A percentile compares a stretch with the other conserved stretches of the same genome.
Conservation (phyloP, 306 rosid species). For the Morella rubra region DNA sequence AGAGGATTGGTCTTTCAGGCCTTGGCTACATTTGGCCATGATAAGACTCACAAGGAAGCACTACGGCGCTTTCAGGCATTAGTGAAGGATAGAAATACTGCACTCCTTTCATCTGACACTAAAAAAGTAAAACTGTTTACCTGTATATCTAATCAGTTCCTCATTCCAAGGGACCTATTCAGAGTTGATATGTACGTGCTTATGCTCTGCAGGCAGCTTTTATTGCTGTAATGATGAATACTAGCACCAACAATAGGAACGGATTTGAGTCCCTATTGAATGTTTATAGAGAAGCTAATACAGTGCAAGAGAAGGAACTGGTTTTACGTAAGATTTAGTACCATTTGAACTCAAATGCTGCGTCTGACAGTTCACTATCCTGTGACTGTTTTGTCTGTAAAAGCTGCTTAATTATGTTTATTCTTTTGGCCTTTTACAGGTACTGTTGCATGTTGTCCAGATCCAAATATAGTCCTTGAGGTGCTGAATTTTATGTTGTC, state of each 20-base stretch:
- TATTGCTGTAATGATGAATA: conserved; percentile 53
- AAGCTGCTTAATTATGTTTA: conserved; percentile 28
- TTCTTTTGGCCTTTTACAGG: conserved; percentile 38
- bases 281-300: conserved; percentile 41
- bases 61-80: conserved; percentile 41
- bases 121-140: conserved; percentile 36
- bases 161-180: not conserved
- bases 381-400: conserved; percentile 25
- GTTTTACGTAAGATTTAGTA: conserved; percentile 39
- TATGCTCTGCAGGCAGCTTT: conserved; percentile 49
- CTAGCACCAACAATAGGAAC: conserved; percentile 33
- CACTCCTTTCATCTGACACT: conserved; percentile 53
- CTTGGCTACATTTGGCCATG: conserved; percentile 53
- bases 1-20: conserved; percentile 48
- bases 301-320: conserved; percentile 47
- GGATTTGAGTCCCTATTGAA: conserved; percentile 49
- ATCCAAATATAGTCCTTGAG: conserved; percentile 47
- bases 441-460: conserved; percentile 51
- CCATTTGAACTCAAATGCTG: conserved; percentile 8
- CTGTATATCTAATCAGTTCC: not conserved
- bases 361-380: not conserved
- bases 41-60: conserved; percentile 54
- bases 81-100: conserved; percentile 41
- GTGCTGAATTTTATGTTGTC: conserved; percentile 49
- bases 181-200: not conserved